phyloP scores from a whole-genome alignment of 2,329 filamentous ascomycete genomes.

The Dactylonectria macrodidyma region DNA sequence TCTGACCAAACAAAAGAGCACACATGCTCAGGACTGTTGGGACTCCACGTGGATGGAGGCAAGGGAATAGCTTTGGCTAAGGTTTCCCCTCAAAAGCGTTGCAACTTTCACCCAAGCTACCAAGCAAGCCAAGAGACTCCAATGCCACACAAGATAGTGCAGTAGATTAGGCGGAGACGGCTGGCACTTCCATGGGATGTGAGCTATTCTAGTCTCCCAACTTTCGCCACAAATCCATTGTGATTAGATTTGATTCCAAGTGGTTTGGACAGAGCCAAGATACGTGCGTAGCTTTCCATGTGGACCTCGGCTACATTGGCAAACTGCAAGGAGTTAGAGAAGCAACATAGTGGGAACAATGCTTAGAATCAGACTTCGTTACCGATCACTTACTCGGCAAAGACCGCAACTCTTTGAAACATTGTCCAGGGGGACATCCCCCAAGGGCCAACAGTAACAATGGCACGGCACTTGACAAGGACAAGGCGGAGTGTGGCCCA shows the following conservation, averaged over 20 bases:
- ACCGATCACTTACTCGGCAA: not conserved
- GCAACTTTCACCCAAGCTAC: not conserved
- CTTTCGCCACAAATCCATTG: not conserved
- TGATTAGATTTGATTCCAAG: not conserved
- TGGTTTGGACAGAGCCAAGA: not conserved
- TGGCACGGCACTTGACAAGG: not conserved
- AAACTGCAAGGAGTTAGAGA: not conserved
- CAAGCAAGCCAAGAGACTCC: not conserved
- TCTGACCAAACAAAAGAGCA: conserved; percentile 12
- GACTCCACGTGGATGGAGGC: not conserved
- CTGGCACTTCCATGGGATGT: not conserved
- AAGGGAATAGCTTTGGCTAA: not conserved
- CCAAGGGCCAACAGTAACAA: not conserved
- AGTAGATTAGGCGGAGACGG: not conserved
- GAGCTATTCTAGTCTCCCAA: not conserved
- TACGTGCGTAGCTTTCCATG: not conserved
- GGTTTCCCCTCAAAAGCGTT: not conserved
- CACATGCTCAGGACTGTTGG: not conserved
- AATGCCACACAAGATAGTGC: not conserved
- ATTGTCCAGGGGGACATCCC: too few relatives aligned
- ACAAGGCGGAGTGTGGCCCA: not conserved
- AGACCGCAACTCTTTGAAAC: not conserved
- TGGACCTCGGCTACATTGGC: not conserved
- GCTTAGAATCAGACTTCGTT: not conserved
- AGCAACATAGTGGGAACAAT: not conserved